phyloP scores from a whole-genome alignment of 345 rosid species.

The Iberis pinnata region DNA sequence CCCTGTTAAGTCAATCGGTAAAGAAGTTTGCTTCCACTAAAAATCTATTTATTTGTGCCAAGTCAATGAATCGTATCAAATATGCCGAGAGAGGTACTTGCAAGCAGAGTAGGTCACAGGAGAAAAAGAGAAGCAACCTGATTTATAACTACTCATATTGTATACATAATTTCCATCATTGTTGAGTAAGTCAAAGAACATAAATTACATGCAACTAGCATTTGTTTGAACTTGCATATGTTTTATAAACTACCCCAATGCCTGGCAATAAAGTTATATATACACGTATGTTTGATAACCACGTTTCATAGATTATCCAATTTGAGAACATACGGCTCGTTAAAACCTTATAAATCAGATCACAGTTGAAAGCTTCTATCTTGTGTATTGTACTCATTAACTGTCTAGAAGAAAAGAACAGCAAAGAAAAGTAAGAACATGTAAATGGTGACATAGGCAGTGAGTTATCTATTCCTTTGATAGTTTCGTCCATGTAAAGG shows the following conservation, averaged over 20 bases:
- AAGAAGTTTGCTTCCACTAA: too few species aligned
- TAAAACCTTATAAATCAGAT: background rate
- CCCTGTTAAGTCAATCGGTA: too few species aligned
- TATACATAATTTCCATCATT: too few species aligned
- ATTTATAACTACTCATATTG: too few species aligned
- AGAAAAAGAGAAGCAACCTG: too few species aligned
- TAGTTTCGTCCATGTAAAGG: constrained; percentile 3
- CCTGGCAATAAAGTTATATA: constrained; percentile 9
- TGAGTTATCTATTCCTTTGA: constrained; percentile 4
- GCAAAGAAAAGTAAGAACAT: too few species aligned
- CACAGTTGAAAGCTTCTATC: constrained; percentile 5
- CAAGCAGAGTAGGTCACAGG: background rate
- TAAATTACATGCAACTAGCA: background rate
- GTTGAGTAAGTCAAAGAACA: too few species aligned
- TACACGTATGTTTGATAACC: constrained; percentile 1
- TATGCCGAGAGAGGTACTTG: too few species aligned
- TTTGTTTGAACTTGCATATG: constrained; percentile 6
- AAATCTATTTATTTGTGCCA: too few species aligned
- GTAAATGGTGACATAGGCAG: background rate
- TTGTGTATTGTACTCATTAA: background rate
- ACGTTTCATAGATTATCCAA: constrained; percentile 3
- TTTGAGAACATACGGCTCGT: background rate
- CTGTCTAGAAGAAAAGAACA: background rate
- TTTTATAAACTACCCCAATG: background rate
- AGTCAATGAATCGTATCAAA: too few species aligned